Evolutionary conservation across 2,329 filamentous ascomycete species (phyloP).

Genomic region (Fusarium nematophilum): DNA sequence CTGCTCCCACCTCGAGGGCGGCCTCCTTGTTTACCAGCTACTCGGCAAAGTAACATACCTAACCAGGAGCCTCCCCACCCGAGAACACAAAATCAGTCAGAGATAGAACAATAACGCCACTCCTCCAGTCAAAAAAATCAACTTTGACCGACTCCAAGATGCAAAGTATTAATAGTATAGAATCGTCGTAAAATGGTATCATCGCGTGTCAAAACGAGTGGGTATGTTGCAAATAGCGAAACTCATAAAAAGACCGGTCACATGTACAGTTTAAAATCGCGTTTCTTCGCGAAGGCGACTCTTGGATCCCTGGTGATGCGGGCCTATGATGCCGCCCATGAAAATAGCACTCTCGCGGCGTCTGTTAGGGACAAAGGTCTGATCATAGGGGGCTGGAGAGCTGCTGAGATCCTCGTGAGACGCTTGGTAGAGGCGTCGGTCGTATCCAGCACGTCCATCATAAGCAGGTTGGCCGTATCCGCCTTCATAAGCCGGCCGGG

Average conservation of each 20-base stretch:
- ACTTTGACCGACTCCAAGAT: constrained; percentile 22
- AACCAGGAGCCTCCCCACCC: constrained; percentile 4
- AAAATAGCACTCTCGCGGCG: constrained; percentile 72
- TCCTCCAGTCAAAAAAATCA: background rate
- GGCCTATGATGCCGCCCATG: constrained; percentile 58
- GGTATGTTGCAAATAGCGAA: constrained; percentile 46
- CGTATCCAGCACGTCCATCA: constrained; percentile 50
- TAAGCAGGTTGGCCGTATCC: constrained; percentile 48
- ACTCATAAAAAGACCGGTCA: constrained; percentile 37
- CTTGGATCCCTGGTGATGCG: constrained; percentile 63
- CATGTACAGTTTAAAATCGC: constrained; percentile 54
- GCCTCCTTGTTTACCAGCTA: background rate
- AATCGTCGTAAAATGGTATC: constrained; percentile 45
- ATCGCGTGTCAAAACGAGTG: constrained; percentile 47
- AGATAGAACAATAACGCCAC: constrained; percentile 22
- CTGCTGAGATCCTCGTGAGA: constrained; percentile 40
- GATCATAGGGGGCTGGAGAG: constrained; percentile 49
- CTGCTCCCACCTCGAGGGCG: background rate
- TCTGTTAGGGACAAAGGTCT: constrained; percentile 59
- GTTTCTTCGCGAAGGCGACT: constrained; percentile 67
- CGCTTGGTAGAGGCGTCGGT: constrained; percentile 51
- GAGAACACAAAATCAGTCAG: constrained; percentile 4
- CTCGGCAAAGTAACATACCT: background rate
- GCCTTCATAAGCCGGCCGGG: constrained; percentile 59
- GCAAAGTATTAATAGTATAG: constrained; percentile 39